Percentiles rank a stretch among this genome's conserved stretches.
Evolutionary conservation across 345 rosid genomes (phyloP).

Genomic region (Populus ilicifolia): DNA sequence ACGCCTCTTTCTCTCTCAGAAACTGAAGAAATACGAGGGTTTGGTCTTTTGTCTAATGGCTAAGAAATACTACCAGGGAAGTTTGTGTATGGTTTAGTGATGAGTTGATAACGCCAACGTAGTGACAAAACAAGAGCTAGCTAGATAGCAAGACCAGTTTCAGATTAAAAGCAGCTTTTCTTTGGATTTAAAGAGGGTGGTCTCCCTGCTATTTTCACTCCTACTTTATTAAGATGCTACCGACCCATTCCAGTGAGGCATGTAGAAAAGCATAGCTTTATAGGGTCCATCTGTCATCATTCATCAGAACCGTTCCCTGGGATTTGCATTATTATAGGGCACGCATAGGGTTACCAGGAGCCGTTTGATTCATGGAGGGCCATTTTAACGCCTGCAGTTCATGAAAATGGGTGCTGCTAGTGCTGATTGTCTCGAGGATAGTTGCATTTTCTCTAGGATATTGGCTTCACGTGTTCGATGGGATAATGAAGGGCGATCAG

Average conservation of each 20-base stretch:
- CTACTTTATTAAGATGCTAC: neutral
- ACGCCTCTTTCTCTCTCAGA: constrained; percentile 7
- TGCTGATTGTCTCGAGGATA: neutral
- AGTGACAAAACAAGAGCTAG: constrained; percentile 17
- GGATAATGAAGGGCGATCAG: neutral
- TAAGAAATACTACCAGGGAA: neutral
- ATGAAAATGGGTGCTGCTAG: neutral
- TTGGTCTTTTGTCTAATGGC: too few relatives aligned
- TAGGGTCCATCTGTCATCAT: neutral
- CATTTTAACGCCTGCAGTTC: neutral
- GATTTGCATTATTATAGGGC: neutral
- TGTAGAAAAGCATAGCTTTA: neutral
- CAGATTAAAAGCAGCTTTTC: constrained; percentile 7
- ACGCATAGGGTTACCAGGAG: neutral
- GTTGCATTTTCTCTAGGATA: neutral
- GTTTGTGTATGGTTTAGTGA: neutral
- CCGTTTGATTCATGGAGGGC: neutral
- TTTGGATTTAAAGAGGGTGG: neutral
- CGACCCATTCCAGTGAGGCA: neutral
- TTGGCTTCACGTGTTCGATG: neutral
- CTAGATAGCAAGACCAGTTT: constrained; percentile 13
- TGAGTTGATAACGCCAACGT: constrained; percentile 4
- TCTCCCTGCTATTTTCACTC: neutral
- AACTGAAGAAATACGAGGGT: constrained; percentile 5
- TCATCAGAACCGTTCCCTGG: constrained; percentile 4